Evolutionary conservation across 2,329 filamentous ascomycete species (phyloP), one percentile per base, ranked within the genome.

Genomic region (Neobulgaria alba): DNA sequence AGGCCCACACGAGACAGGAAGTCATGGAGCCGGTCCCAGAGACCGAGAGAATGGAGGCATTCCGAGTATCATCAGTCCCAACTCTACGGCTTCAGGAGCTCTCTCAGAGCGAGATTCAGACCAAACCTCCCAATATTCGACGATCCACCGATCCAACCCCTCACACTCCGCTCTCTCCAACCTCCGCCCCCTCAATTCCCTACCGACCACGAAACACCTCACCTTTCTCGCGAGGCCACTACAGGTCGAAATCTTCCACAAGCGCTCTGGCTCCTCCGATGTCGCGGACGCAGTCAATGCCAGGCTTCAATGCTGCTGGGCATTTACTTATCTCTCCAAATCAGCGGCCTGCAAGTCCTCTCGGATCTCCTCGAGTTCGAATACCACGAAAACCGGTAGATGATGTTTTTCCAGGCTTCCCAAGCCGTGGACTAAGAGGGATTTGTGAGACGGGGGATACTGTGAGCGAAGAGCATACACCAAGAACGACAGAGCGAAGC

Each of bases 41-140:
- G 65, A 78, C 77, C 36, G 75, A 81, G 66, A 69, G 75, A 49
- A 76, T 82, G 71, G 76, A 80, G 67, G 75, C 75, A 59, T 82
- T 81, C 57, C 72, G 68, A 47, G 63, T 74, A 40, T 71, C 73
- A 38, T 74, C 75, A 50, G 63, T 77, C 29, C 72, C 75, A 29
- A 67, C 65, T 20, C 60, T 77, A 33, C 70, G 72, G 45, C 60
- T 75, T 15, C 48, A 51, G 42, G 57, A 57, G 26, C 45, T 44
- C 39, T 42, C 34, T 36, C 41, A 45, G 33, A 42, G 36, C 9
- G 39, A 36, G 32, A 48, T 33, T 18, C 42, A 50, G 18, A 33
- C 19, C 26, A 79, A 77, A 52, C 73, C 74, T 20, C 66, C 67
- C 7, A 69, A 63, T 29, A 51, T 72, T 46, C 75, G 77, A 47